Evolutionary conservation across 352 stramenopile species (phyloP).

Genomic region (Phytophthora kernoviae): DNA sequence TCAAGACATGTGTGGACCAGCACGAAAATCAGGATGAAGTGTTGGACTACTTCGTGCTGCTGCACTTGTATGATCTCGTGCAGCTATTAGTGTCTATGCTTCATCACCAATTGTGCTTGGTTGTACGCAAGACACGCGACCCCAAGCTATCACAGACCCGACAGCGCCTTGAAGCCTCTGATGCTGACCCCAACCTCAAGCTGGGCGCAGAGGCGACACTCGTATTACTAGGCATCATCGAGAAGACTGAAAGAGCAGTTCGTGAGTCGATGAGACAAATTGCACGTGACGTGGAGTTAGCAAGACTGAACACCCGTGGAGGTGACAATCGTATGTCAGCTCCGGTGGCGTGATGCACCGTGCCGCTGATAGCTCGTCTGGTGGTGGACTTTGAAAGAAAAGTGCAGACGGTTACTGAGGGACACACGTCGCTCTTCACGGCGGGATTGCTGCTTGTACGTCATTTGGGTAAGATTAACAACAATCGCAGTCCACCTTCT

Average conservation of each 20-base stretch:
- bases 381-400: constrained; percentile 33
- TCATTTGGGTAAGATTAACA: constrained; percentile 43
- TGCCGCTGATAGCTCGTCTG: constrained; percentile 38
- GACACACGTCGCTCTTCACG: constrained; percentile 52
- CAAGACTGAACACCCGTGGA: constrained; percentile 4
- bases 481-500: neutral
- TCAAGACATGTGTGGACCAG: constrained; percentile 39
- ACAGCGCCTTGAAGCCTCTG: constrained; percentile 36
- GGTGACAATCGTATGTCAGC: constrained; percentile 9
- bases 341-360: constrained; percentile 2
- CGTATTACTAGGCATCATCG: constrained; percentile 26
- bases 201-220: constrained; percentile 27
- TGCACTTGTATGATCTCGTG: constrained; percentile 53
- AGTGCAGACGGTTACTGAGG: constrained; percentile 29
- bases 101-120: constrained; percentile 66
- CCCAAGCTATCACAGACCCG: constrained; percentile 62
- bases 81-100: constrained; percentile 78
- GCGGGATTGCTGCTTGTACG: constrained; percentile 53
- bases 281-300: constrained; percentile 18
- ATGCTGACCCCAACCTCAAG: constrained; percentile 22
- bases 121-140: constrained; percentile 64
- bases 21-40: constrained; percentile 34
- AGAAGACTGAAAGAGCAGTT: constrained; percentile 26
- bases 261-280: constrained; percentile 21
- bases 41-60: constrained; percentile 59